Base-by-base conservation (phyloP, 2,329 filamentous ascomycete genomes). In the Cladosporium oxysporum region DNA sequence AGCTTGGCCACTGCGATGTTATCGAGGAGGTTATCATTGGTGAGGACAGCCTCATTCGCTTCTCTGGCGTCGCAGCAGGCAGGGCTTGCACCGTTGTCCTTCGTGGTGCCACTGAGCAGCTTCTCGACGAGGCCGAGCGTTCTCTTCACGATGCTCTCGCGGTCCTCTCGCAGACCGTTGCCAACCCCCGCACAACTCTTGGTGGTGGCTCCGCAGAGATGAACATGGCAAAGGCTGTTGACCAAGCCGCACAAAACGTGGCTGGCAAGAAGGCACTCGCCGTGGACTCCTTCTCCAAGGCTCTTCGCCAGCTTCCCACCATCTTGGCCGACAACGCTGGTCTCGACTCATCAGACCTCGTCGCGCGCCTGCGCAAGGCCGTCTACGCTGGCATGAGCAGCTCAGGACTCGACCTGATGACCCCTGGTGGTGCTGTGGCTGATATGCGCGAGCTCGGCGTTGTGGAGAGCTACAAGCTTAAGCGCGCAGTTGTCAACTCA, bases 11-110 rank as follows among this genome's bases (percentile, higher is more conserved):
- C 69, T 99, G 95, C 79, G 94, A 98, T 76, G 73, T 96, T 58
- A 98, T 99, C 66, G 95, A 99, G 81, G 95, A 99, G 81, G 90
- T 99, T 50, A 97, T 99, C 73, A 97, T 99, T 73, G 95, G 95
- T 70, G 95, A 99, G 82, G 95, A 99, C 77, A 97, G 92, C 5
- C 82, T 99, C 55, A 97, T 99, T 82, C 94, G 93, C 77, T 99
- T 99, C 81, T 98, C 94, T 3, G 95, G 95, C 41, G 94, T 97
- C 50, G 93, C 93, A 59, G 94, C 92, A 29, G 95, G 94, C 66
- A 86, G 95, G 78, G 95, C 95, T 61, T 99, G 95, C 84, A 99
- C 95, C 2, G 93, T 99, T 73, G 95, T 99, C 52, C 87, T 99
- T 58, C 92, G 95, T 67, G 95, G 95, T 74, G 96, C 95, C 14